Conservation (phyloP, 192 early-diverging fungal genomes). For the Coemansia guatemalensis region DNA sequence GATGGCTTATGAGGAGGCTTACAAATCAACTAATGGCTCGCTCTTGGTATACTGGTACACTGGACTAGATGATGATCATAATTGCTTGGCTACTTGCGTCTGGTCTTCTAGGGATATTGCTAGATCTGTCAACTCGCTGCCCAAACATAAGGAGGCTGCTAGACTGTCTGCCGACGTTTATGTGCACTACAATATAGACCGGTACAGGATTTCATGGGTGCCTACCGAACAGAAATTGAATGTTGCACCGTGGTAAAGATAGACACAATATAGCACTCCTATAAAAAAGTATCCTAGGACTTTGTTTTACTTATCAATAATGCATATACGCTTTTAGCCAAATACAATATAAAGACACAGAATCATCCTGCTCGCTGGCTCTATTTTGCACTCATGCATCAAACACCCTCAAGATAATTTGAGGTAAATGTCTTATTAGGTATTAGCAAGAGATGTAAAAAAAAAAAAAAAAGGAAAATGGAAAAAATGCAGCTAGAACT, state of each 20-base stretch:
- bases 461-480: constrained; percentile 12
- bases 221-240: neutral
- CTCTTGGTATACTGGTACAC: constrained; percentile 48
- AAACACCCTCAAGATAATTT: too few relatives aligned
- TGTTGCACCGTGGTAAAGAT: constrained; percentile 14
- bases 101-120: constrained; percentile 42
- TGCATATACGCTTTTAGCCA: too few relatives aligned
- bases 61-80: constrained; percentile 33
- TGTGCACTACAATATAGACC: constrained; percentile 40
- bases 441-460: too few relatives aligned
- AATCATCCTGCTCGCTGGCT: too few relatives aligned
- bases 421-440: too few relatives aligned
- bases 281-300: too few relatives aligned
- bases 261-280: too few relatives aligned
- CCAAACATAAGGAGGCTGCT: constrained; percentile 28
- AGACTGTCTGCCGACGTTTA: constrained; percentile 39
- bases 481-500: too few relatives aligned
- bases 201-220: constrained; percentile 27
- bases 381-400: too few relatives aligned
- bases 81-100: constrained; percentile 48
- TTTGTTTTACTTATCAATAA: too few relatives aligned
- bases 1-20: constrained; percentile 44
- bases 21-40: constrained; percentile 25
- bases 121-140: constrained; percentile 38
- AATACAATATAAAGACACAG: too few relatives aligned